Base-by-base conservation (phyloP, 2,329 filamentous ascomycete genomes). In the Ceratocystis smalleyi region DNA sequence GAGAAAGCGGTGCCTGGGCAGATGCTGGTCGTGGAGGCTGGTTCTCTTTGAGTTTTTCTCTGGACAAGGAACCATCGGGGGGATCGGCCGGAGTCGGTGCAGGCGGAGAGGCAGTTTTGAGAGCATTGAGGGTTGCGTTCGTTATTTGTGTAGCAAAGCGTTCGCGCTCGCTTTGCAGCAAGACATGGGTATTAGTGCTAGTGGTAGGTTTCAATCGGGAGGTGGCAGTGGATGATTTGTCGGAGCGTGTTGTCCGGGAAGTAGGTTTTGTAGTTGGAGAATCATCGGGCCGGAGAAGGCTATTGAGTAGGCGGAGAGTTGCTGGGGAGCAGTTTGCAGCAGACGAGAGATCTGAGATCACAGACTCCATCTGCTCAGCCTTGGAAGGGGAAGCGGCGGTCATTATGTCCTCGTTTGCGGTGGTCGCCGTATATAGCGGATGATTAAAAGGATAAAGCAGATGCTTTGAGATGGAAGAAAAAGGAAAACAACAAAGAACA, bases 111-210 rank as follows among this genome's bases (percentile, higher is more conserved):
- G 83, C 83, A 64, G 88, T 84, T n/a, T 80, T 79, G 2, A 92
- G 78, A 8, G 81, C 78, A 70, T 88, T 90, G 47, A 91, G 77
- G 1, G 84, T 79, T 5, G 78, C 77, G 71, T 91, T 92, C 69
- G 90, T 83, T 43, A 89, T 78, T 67, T 90, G 82, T 0, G 87
- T 89, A 12, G 88, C 87, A 43, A 91, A 75, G 55, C 82, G 77
- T 61, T 83, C 84, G 72, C 80, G 83, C 65, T 89, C 86, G 69
- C 80, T 82, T 4, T 77, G 71, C 3, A 79, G 75, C 35, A 86
- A 72, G 59, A 75, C 74, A 61, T 24, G 74, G 3, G 24, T 5
- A 17, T 54, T 54, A 15, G 45, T 63, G 24, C 47, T 15, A 35
- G 57, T 64, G 17, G 62, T 30, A 30, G 60, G 75, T 75, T 43